A percentile compares a stretch with the other conserved stretches of the same genome.
Conservation (phyloP, 192 early-diverging fungal species). For the Rhizophagus prolifer region DNA sequence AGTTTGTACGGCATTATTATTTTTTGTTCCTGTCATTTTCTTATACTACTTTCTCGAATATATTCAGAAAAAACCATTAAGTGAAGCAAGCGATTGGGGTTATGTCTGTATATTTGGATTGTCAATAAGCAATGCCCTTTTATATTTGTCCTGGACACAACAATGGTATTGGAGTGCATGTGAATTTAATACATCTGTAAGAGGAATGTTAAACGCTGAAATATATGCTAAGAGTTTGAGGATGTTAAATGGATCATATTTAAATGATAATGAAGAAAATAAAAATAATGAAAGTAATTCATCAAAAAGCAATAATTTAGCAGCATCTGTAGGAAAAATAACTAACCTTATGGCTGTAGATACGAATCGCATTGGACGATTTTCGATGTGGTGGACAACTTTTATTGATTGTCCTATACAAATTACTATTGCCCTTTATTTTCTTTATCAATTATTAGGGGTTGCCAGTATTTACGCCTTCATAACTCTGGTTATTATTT, state of each 20-base stretch:
- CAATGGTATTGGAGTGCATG: conserved; percentile 19
- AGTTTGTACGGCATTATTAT: conserved; percentile 26
- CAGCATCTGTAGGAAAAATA: conserved; percentile 59
- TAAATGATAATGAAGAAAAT: neutral
- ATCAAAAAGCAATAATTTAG: conserved; percentile 25
- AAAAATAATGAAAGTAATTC: neutral
- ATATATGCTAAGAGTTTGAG: conserved; percentile 63
- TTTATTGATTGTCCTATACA: conserved; percentile 58
- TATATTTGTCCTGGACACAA: neutral
- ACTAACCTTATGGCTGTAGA: conserved; percentile 78
- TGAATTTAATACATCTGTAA: conserved; percentile 27
- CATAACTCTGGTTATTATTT: conserved; percentile 36
- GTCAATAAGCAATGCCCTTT: neutral
- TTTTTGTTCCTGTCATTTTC: conserved; percentile 36
- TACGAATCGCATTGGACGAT: conserved; percentile 59
- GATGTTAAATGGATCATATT: neutral
- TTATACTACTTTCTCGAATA: conserved; percentile 35
- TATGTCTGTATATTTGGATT: conserved; percentile 11
- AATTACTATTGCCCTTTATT: conserved; percentile 60
- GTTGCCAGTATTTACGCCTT: conserved; percentile 37
- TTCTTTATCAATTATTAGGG: conserved; percentile 79
- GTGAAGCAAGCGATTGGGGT: neutral
- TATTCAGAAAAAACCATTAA: conserved; percentile 26
- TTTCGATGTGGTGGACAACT: conserved; percentile 51
- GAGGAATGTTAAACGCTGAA: conserved; percentile 57